Evolutionary conservation across 257 asterid species (phyloP).

Genomic region (Solanum acaule): DNA sequence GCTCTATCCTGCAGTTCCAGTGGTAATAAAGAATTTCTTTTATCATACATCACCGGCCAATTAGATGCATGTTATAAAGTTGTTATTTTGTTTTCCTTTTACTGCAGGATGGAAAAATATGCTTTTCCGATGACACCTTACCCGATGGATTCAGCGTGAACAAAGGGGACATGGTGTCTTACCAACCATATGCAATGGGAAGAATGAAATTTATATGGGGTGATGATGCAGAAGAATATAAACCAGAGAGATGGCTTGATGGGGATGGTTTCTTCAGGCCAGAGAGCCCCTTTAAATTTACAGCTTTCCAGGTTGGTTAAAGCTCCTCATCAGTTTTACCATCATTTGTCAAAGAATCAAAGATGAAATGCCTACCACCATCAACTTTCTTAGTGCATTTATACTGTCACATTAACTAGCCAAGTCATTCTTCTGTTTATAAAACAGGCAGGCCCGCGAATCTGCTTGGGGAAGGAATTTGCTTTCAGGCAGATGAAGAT

Average conservation of each 20-base stretch:
- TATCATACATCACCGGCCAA: background rate
- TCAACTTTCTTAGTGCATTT: background rate
- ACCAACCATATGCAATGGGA: constrained; percentile 61
- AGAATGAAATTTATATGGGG: constrained; percentile 57
- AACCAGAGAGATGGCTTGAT: constrained; percentile 62
- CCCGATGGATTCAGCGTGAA: constrained; percentile 43
- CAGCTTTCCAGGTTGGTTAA: constrained; percentile 46
- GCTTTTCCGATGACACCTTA: constrained; percentile 35
- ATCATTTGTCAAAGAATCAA: background rate
- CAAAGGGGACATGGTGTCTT: constrained; percentile 32
- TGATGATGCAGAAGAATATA: constrained; percentile 31
- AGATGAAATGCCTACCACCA: background rate
- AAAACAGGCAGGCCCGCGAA: constrained; percentile 47
- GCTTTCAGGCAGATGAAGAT: constrained; percentile 65
- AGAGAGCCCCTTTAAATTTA: constrained; percentile 45
- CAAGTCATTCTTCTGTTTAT: background rate
- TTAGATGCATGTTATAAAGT: background rate
- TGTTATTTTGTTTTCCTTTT: background rate
- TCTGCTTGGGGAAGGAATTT: constrained; percentile 55
- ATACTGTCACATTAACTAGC: background rate
- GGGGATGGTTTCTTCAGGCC: constrained; percentile 28
- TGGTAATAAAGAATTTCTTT: constrained; percentile 23
- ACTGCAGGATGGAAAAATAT: constrained; percentile 31
- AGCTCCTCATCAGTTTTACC: background rate
- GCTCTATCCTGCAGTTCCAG: constrained; percentile 60